Evolutionary conservation across 208 protist genomes (phyloP).

Genomic region (Acanthamoeba royreba): DNA sequence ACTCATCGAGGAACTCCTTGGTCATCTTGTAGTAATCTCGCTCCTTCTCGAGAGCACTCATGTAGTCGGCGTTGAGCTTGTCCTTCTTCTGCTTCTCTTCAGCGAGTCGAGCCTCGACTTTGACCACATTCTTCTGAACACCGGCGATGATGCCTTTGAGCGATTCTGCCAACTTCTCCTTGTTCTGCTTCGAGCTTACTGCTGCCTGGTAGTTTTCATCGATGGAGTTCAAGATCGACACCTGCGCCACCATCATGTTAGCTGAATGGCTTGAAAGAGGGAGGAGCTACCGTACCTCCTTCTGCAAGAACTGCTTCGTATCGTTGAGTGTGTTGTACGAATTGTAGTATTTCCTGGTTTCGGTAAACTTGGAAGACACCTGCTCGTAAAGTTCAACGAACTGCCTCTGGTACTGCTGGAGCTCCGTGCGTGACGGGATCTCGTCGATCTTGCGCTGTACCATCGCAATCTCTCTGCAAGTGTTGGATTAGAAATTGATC

Average conservation of each 20-base stretch:
- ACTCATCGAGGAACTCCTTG: constrained; percentile 69
- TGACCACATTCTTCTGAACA: constrained; percentile 56
- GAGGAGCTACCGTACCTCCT: constrained; percentile 61
- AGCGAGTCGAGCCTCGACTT: constrained; percentile 39
- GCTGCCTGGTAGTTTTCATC: constrained; percentile 57
- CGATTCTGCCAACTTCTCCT: constrained; percentile 68
- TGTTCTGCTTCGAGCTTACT: constrained; percentile 53
- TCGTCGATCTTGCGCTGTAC: constrained; percentile 81
- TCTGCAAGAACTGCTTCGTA: constrained; percentile 64
- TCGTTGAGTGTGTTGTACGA: constrained; percentile 82
- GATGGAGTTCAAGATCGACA: constrained; percentile 64
- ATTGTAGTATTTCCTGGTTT: constrained; percentile 82
- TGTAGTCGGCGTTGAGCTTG: constrained; percentile 51
- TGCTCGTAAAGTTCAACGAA: constrained; percentile 86
- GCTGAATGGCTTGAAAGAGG: neutral
- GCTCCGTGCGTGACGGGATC: constrained; percentile 81
- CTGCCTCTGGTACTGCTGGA: constrained; percentile 83
- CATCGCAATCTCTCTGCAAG: constrained; percentile 69
- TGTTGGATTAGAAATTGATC: too few species aligned
- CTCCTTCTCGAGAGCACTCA: constrained; percentile 69
- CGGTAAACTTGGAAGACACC: constrained; percentile 74
- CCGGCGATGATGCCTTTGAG: constrained; percentile 66
- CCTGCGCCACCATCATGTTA: neutral
- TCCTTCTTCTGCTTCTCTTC: constrained; percentile 47
- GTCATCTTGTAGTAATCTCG: constrained; percentile 73